phyloP scores from a whole-genome alignment of 768 basidiomycete species.

The Lentinula sp. region DNA sequence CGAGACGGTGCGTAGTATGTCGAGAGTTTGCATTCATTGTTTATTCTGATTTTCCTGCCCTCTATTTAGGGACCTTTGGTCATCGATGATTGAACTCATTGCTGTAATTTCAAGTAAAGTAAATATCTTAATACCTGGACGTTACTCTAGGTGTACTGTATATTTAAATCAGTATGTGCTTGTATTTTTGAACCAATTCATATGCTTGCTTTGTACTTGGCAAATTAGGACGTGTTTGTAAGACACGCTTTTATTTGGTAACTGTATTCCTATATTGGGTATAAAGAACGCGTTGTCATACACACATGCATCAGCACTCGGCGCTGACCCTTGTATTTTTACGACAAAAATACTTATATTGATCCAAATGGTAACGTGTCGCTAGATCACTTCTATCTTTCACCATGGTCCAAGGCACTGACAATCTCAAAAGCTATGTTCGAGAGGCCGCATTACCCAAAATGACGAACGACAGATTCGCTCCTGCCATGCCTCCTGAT shows the following conservation, averaged over 20 bases:
- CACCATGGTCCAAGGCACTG: conserved; percentile 24
- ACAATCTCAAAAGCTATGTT: conserved; percentile 42
- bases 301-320: too few species aligned
- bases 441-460: conserved; percentile 39
- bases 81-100: not conserved
- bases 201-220: not conserved
- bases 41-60: not conserved
- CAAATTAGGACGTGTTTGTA: not conserved
- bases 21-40: not conserved
- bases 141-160: not conserved
- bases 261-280: not conserved
- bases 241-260: not conserved
- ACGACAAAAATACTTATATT: not conserved
- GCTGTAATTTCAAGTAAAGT: too few species aligned
- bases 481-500: conserved; percentile 26
- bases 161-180: not conserved
- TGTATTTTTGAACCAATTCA: not conserved
- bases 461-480: conserved; percentile 25
- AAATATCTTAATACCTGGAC: too few species aligned
- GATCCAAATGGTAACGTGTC: not conserved
- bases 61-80: not conserved
- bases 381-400: not conserved
- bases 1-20: conserved; percentile 14
- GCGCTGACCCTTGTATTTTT: not conserved
- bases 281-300: not conserved